phyloP scores from a whole-genome alignment of 805 yeast genomes.

The Kazachstania kunashirensis region DNA sequence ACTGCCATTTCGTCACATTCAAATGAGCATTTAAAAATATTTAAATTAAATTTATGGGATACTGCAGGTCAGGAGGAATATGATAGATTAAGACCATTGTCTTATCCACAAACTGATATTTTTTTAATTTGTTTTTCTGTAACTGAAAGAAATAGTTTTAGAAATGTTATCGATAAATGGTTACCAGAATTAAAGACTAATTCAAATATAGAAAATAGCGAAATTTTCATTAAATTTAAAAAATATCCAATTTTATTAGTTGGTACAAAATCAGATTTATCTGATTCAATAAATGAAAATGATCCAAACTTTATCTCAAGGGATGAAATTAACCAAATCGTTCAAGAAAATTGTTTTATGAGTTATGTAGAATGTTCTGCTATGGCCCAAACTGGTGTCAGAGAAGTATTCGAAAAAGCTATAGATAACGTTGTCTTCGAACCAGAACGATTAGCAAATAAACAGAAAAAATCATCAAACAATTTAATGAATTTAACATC shows the following conservation, averaged over 20 bases:
- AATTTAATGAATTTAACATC: no score
- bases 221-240: slow-evolving; percentile 11
- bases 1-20: background rate
- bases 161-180: slow-evolving; percentile 74
- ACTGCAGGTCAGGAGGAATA: slow-evolving; percentile 94
- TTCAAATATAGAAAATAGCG: slow-evolving; percentile 44
- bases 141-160: slow-evolving; percentile 69
- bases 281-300: slow-evolving; percentile 46
- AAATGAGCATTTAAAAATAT: slow-evolving; percentile 39
- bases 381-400: slow-evolving; percentile 77
- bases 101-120: slow-evolving; percentile 87
- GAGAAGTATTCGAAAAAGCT: slow-evolving; percentile 75
- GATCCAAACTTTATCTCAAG: slow-evolving; percentile 52
- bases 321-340: slow-evolving; percentile 55
- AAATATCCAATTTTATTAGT: slow-evolving; percentile 50
- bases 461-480: background rate
- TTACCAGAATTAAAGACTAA: slow-evolving; percentile 82
- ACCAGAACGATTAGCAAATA: slow-evolving; percentile 29
- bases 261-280: slow-evolving; percentile 82
- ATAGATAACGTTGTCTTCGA: slow-evolving; percentile 51
- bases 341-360: slow-evolving; percentile 62
- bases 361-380: slow-evolving; percentile 85
- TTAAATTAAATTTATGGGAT: slow-evolving; percentile 87
- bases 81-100: slow-evolving; percentile 78
- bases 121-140: slow-evolving; percentile 81